Conservation (phyloP, 202 grass and related monocot genomes). For the Carex sylvatica region DNA sequence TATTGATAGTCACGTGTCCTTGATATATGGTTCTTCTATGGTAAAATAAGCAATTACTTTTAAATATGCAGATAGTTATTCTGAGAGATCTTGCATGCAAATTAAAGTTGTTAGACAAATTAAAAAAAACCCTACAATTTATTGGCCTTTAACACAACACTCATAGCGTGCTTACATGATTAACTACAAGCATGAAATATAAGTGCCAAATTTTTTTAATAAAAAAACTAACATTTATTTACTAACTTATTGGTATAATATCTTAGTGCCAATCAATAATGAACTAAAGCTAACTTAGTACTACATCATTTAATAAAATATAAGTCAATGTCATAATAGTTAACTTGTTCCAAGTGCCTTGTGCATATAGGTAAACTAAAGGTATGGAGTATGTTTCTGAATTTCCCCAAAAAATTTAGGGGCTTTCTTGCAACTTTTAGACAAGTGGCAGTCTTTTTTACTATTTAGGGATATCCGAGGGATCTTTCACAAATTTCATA, state of each 20-base stretch:
- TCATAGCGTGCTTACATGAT: neutral
- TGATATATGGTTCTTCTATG: neutral
- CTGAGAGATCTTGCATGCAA: neutral
- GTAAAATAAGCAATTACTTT: neutral
- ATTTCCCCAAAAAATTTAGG: neutral
- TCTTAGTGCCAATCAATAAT: neutral
- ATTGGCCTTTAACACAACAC: neutral
- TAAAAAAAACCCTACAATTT: neutral
- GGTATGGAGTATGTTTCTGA: neutral
- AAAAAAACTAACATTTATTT: neutral
- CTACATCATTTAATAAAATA: neutral
- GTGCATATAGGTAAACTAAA: neutral
- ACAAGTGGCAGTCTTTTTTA: neutral
- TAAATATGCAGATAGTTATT: neutral
- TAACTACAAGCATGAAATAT: neutral
- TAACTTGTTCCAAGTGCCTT: neutral
- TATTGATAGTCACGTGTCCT: neutral
- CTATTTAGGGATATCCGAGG: neutral
- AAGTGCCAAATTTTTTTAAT: neutral
- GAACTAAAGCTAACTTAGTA: neutral
- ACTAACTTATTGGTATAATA: neutral
- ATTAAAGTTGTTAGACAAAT: neutral
- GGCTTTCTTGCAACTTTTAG: neutral
- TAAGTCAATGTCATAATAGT: neutral
- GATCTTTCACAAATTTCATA: neutral